Evolutionary conservation across 768 basidiomycete genomes (phyloP).

Genomic region (Rhizopogon vinicolor): DNA sequence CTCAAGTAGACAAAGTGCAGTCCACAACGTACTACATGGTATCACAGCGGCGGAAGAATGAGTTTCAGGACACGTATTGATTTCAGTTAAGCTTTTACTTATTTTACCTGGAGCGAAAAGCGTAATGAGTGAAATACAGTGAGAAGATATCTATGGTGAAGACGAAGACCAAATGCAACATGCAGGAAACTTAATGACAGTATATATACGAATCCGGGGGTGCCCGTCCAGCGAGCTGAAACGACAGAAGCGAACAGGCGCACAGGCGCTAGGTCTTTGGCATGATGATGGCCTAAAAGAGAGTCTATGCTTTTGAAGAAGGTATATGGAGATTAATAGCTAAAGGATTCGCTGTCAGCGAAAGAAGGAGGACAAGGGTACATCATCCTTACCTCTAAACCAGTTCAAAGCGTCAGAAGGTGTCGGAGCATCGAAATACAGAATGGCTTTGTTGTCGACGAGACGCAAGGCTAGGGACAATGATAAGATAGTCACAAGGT

Average conservation of each 20-base stretch:
- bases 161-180: constrained; percentile 20
- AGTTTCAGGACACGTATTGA: background rate
- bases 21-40: too few species aligned
- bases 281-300: constrained; percentile 7
- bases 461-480: constrained; percentile 63
- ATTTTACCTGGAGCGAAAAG: constrained; percentile 20
- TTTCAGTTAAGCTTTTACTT: constrained; percentile 14
- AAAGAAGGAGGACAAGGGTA: background rate
- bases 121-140: constrained; percentile 21
- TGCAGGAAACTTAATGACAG: constrained; percentile 28
- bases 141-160: constrained; percentile 20
- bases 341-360: constrained; percentile 24
- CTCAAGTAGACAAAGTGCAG: too few species aligned
- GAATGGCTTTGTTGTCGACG: constrained; percentile 88
- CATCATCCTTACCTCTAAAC: constrained; percentile 67
- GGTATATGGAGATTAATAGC: constrained; percentile 90
- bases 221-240: constrained; percentile 13
- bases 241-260: background rate
- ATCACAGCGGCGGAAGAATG: too few species aligned
- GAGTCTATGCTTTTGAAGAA: constrained; percentile 63
- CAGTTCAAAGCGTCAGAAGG: constrained; percentile 84
- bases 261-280: background rate
- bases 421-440: constrained; percentile 84
- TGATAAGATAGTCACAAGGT: background rate
- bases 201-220: constrained; percentile 29